phyloP scores from a whole-genome alignment of 192 early-diverging fungal species.

The Chytriomyces sp. region DNA sequence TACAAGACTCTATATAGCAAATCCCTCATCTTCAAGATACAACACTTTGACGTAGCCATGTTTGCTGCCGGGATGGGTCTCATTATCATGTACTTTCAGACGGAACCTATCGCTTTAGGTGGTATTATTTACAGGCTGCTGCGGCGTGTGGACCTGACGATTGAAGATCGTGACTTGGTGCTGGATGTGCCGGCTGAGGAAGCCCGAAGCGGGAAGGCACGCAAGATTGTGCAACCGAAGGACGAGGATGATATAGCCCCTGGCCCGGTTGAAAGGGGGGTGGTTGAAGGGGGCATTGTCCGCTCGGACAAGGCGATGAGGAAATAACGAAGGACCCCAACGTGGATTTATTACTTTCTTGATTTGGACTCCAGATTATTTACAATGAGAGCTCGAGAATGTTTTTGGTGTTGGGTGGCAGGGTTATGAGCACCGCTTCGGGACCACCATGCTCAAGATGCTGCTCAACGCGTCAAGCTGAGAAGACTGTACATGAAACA shows the following conservation, averaged over 20 bases:
- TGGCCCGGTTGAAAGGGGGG: neutral
- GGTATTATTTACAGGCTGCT: slow-evolving; percentile 50
- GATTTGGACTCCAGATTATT: neutral
- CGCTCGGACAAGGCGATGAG: neutral
- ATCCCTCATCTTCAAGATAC: slow-evolving; percentile 60
- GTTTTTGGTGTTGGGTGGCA: neutral
- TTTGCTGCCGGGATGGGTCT: slow-evolving; percentile 66
- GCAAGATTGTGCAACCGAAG: neutral
- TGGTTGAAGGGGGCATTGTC: neutral
- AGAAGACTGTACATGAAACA: neutral
- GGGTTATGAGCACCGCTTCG: neutral
- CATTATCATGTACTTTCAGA: slow-evolving; percentile 61
- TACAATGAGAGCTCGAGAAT: neutral
- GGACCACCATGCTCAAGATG: neutral
- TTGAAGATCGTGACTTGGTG: slow-evolving; percentile 19
- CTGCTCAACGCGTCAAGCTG: neutral
- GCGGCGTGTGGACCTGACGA: slow-evolving; percentile 33
- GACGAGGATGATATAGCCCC: neutral
- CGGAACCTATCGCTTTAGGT: slow-evolving; percentile 49
- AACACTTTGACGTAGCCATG: slow-evolving; percentile 68
- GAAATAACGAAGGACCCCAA: no score
- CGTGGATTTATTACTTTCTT: neutral
- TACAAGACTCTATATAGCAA: slow-evolving; percentile 69
- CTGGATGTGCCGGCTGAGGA: neutral
- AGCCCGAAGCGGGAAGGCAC: neutral